These are phyloP conservation scores for Schoenoplectus triqueter DNA, from an alignment of 202 grass and related monocot genomes.

Conservation along the genomic window DNA sequence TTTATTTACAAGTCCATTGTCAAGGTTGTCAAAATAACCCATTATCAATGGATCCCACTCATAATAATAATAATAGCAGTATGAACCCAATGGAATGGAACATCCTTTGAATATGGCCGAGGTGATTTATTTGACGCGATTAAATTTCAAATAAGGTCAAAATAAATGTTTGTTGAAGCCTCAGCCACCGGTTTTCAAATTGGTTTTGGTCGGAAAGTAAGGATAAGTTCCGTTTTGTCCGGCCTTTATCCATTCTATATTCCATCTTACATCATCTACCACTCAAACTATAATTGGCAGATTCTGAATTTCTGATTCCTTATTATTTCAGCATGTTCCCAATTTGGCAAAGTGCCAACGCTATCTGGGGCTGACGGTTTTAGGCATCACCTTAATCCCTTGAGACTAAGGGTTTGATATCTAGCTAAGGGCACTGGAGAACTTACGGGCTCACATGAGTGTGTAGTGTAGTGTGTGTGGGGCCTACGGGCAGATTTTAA, in stretches of 20 bases:
- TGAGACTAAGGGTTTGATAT: no score
- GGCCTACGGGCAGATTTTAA: no score
- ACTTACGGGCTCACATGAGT: no score
- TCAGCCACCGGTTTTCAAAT: constrained; percentile 16
- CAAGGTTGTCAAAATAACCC: no score
- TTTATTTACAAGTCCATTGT: no score
- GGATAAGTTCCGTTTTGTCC: constrained; percentile 17
- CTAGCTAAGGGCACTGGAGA: no score
- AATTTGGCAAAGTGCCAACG: background rate
- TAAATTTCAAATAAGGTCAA: background rate
- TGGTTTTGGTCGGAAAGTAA: constrained; percentile 14
- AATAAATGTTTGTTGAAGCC: constrained; percentile 11
- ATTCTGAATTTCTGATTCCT: background rate
- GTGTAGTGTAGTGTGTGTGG: no score
- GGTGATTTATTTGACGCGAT: background rate
- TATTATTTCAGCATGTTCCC: background rate
- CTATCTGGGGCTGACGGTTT: no score
- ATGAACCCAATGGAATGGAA: background rate
- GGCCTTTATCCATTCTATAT: background rate
- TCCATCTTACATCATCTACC: background rate
- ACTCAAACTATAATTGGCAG: background rate
- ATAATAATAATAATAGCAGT: no score
- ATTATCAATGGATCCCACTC: no score
- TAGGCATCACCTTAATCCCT: no score
- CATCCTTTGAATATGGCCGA: background rate